Base-by-base conservation (phyloP, 2,329 filamentous ascomycete genomes). In the Tympanopsis confertula region DNA sequence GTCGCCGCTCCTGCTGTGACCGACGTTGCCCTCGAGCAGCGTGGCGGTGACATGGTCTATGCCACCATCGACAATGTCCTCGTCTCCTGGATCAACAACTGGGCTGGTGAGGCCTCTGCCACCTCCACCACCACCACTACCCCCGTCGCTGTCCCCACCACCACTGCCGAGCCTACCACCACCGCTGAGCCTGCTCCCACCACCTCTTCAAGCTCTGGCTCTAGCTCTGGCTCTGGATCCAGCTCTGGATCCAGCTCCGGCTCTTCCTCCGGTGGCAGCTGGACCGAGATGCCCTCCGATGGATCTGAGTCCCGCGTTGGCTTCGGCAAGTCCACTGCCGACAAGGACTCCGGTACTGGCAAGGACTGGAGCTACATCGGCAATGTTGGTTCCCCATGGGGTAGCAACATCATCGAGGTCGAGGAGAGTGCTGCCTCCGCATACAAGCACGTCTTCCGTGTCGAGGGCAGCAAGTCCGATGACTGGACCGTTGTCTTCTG, bases 371-470 rank as follows among this genome's bases (percentile, higher is more conserved):
- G 55, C 39, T 65, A 66, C 53, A 48, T 45, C 3, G 69, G 69
- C 46, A 72, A 73, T 59, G 52, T 52, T 13, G 69, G 69, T 40
- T 48, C 49, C 36, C 2, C 41, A 5, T 71, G 61, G 51, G 68
- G 67, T 49, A 69, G 67, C 65, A 73, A 73, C 64, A 53, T 71
- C 36, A 64, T 67, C 63, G 43, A 58, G 20, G 50, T 72, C 41
- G 47, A 56, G 44, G 47, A 45, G 40, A 42, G 44, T 35, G 49
- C 61, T 36, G 54, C 53, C 42, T 36, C 47, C 42, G 38, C 59
- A 43, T 72, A 71, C 58, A 42, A 63, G 38, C 68, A 70, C 58
- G 54, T 55, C 15, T 43, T 57, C 42, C 54, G 54, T 44, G 65
- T 69, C 50, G 52, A 50, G 38, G 58, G 61, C 49, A 58, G 54